Evolutionary conservation across 1,284 basidiomycete genomes (phyloP), one percentile per base, ranked within the genome.

Genomic region (Sphagnurus paluster): DNA sequence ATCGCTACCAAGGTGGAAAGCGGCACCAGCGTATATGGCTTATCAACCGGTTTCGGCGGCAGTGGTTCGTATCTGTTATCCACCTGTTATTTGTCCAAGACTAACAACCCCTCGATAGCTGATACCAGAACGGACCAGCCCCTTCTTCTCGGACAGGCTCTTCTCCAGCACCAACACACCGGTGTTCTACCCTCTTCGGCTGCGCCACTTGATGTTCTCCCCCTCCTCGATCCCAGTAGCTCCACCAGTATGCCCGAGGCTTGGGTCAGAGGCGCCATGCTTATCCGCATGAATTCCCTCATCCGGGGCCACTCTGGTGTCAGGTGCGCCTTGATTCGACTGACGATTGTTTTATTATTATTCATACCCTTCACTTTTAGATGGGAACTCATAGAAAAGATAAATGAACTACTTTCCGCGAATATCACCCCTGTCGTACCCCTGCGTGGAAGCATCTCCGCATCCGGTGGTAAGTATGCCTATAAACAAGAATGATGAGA

Each of bases 361-460:
- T 13, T 44, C 9, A 46, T 24, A 3, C 13, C 13, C n/a, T 11
- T 17, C 13, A 17, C 26, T 33, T 28, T 16, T n/a, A 81, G 91
- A 49, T 89, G 86, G 82, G 80, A 86, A 57, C 77, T 94, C 36
- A 80, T 94, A 40, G 79, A 92, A 60, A 84, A 83, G 57, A 87
- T 94, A 76, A 75, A 76, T 46, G 75, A 81, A 34, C 77, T 93
- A 40, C 75, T 94, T 29, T 70, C 75, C 36, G 79, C 81, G 49
- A 82, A 88, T 56, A 76, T 94, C 50, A 86, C 81, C 0, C 90
- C 91, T 0, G 69, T 91, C 21, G 89, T 93, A 2, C 90, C 90
- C 24, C 74, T 93, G 3, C 78, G 91, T 13, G 87, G 88, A 16
- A 87, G 81, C 56, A 87, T 93, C 56, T 90, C 87, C 21, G 84